phyloP scores from a whole-genome alignment of 306 rosid genomes.

The Quercus agrifolia region DNA sequence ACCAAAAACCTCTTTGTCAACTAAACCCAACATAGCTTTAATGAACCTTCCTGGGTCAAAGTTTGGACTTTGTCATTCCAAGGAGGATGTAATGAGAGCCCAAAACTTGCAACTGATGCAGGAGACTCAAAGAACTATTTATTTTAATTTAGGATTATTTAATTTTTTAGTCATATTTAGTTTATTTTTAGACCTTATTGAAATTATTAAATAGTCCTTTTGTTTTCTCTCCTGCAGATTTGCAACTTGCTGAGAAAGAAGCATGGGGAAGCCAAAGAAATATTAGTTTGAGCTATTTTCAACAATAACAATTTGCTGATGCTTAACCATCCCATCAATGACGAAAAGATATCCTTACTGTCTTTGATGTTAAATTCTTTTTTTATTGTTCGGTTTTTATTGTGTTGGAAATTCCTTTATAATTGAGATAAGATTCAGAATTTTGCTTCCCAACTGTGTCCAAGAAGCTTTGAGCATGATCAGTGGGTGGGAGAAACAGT shows the following conservation, averaged over 20 bases:
- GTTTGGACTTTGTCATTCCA: background rate
- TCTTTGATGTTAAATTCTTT: constrained; percentile 2
- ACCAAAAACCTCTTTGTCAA: no score
- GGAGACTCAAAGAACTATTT: no score
- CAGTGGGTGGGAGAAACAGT: constrained; percentile 8
- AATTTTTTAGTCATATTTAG: no score
- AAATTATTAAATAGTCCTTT: background rate
- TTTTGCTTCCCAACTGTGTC: constrained; percentile 59
- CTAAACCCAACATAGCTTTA: background rate
- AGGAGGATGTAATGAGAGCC: background rate
- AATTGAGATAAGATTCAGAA: constrained; percentile 55
- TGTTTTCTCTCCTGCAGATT: constrained; percentile 44
- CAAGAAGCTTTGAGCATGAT: constrained; percentile 49
- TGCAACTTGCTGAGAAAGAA: constrained; percentile 82
- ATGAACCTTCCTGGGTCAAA: background rate
- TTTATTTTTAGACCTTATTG: background rate
- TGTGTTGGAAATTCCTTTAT: constrained; percentile 42
- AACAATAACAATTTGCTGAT: constrained; percentile 64
- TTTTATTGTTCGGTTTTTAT: constrained; percentile 1
- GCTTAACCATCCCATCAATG: constrained; percentile 87
- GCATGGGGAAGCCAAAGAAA: constrained; percentile 77
- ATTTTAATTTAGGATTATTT: no score
- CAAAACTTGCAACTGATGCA: no score
- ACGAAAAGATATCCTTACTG: constrained; percentile 76
- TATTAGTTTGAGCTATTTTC: constrained; percentile 70